Base-by-base conservation (phyloP, 441 rosid species). In the Eruca vesicaria region DNA sequence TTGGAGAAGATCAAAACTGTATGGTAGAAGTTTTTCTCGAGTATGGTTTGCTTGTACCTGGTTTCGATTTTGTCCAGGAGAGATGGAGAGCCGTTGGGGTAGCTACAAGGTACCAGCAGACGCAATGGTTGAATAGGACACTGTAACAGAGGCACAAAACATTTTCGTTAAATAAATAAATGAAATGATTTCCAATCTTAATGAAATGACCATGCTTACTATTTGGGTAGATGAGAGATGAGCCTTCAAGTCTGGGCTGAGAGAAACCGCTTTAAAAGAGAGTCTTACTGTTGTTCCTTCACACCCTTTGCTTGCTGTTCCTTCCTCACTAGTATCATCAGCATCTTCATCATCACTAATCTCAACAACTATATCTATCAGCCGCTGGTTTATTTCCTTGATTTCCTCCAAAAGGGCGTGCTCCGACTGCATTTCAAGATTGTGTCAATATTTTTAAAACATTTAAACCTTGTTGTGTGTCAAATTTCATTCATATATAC, bases 121-220 rank as follows among this genome's bases (percentile, higher is more conserved):
- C 83, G 90, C 72, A 96, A 74, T 21, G 99, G 98, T 80, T 90
- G 96, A 84, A 96, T 91, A 48, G 90, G 96, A 35, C 94, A 87
- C 99, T 96, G 94, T 83, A 84, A 57, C 19, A 62, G 43, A 20
- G 82, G 67, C 58, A 74, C 70, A 45, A 56, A 57, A 16, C 69
- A 66, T 66, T n/a, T 64, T 71, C 6, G 14, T 58, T 45, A 28
- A 60, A 56, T 58, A 62, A 45, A 69, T 82, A 56, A 93, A 4
- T 28, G 32, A 45, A 45, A 45, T 45, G 53, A 45, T 45, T 45
- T 45, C 48, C 48, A 14, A 16, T 2, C 16, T 38, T 38, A 45
- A 63, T 9, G 14, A 64, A 63, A 43, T 71, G 61, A 64, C 29
- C 45, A 76, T 56, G 53, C 82, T 68, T 75, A 91, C 99, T 90